These are phyloP conservation scores for Logfia minima DNA, from an alignment of 129 eudicot genomes.

Conservation along the genomic window DNA sequence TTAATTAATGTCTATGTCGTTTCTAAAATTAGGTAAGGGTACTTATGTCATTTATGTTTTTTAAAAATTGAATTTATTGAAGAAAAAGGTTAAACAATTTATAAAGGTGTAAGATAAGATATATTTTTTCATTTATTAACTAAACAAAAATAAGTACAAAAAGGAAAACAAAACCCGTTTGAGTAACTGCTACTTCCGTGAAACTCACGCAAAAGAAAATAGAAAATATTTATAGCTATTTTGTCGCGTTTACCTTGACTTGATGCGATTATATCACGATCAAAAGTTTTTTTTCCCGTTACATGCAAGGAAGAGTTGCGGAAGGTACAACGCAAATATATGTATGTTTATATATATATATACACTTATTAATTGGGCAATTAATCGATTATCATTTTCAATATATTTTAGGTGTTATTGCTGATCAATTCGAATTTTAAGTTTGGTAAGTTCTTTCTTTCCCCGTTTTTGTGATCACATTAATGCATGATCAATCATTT, in stretches of 20 bases:
- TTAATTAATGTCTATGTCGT: too few relatives aligned
- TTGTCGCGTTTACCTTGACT: neutral
- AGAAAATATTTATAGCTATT: too few relatives aligned
- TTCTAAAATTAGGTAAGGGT: too few relatives aligned
- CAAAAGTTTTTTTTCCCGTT: neutral
- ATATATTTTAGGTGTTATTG: neutral
- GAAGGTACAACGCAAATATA: slow-evolving; percentile 22
- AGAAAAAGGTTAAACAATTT: too few relatives aligned
- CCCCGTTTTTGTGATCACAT: neutral
- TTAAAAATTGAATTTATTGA: too few relatives aligned
- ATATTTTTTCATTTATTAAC: too few relatives aligned
- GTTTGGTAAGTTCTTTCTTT: slow-evolving; percentile 11
- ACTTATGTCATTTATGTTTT: too few relatives aligned
- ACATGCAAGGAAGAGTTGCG: slow-evolving; percentile 33
- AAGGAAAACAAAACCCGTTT: too few relatives aligned
- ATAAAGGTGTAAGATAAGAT: too few relatives aligned
- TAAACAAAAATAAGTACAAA: too few relatives aligned
- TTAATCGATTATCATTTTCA: neutral
- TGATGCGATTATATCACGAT: neutral
- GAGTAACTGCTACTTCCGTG: neutral
- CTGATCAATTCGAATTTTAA: neutral
- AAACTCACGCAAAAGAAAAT: neutral
- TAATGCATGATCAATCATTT: slow-evolving; percentile 12
- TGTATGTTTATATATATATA: neutral
- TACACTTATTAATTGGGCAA: too few relatives aligned